Evolutionary conservation across 495 filamentous ascomycete species (phyloP), one percentile per base, ranked within the genome.

Genomic region (Penicillium cataractarum): DNA sequence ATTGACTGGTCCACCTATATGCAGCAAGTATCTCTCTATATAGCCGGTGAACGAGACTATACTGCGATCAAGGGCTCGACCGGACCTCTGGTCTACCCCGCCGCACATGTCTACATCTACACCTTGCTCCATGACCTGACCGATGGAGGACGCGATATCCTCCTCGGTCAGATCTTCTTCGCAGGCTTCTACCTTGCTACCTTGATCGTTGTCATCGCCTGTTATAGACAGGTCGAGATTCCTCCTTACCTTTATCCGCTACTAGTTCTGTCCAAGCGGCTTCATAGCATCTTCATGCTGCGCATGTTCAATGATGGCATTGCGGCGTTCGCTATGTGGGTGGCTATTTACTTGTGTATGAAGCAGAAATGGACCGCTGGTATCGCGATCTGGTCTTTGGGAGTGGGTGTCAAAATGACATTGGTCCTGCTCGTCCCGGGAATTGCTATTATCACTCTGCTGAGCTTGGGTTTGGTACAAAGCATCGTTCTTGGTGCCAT

Each of bases 1-100:
- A 99, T 99, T 70, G 95, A 99, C 76, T 99, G 95, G 95, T 83
- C 81, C 55, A 92, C 94, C 2, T 99, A 99, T 74, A 98, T 98
- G 93, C 83, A 97, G 66, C 95, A 99, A 66, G 78, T 97, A 55
- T 75, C 84, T 27, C 89, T 93, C 35, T 95, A 90, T 67, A 71
- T 92, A 29, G 78, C 83, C 7, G 95, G 95, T 50, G 94, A 97
- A 80, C 87, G 90, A 70, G 90, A 98, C 74, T 99, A 99, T 72
- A 84, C 86, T 35, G 77, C 84, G 12, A 92, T 99, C 73, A 86
- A 89, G 74, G 95, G 95, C 60, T 89, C 87, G 51, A 99, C 95
- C 0, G 95, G 95, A 6, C 93, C 93, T 13, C 83, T 97, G 57
- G 94, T 97, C 57, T 99, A 98, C 78, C 93, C 94, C 24, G 94